Evolutionary conservation across 2,329 filamentous ascomycete species (phyloP).

Genomic region (Fusarium pininemorale): DNA sequence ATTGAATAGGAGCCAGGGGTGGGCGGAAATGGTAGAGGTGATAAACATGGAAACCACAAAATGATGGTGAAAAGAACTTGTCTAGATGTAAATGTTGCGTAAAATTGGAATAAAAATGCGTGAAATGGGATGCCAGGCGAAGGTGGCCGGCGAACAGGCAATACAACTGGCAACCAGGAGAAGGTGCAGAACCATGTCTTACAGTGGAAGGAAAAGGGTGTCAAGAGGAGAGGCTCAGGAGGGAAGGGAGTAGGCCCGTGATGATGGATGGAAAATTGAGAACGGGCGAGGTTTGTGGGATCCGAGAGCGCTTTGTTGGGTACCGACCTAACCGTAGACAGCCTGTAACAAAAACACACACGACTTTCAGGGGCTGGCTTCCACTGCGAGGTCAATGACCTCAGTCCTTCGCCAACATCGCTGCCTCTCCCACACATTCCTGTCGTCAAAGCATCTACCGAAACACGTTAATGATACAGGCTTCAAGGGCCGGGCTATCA

Average conservation of each 20-base stretch:
- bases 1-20: not conserved
- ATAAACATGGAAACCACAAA: fast-evolving
- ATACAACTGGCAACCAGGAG: not conserved
- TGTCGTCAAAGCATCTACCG: not conserved
- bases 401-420: not conserved
- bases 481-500: fast-evolving
- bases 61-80: fast-evolving
- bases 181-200: fast-evolving
- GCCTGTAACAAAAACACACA: not conserved
- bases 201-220: not conserved
- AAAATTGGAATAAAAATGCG: fast-evolving
- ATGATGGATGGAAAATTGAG: not conserved
- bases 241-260: not conserved
- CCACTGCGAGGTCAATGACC: not conserved
- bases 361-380: not conserved
- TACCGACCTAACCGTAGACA: not conserved
- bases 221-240: not conserved
- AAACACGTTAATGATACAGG: fast-evolving
- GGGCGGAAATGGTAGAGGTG: not conserved
- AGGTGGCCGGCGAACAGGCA: not conserved
- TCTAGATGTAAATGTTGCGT: not conserved
- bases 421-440: not conserved
- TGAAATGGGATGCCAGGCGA: not conserved
- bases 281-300: not conserved
- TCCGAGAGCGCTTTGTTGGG: not conserved